These are phyloP conservation scores for Termitomyces eurrhizus DNA, from an alignment of 768 basidiomycete species.

Conservation along the genomic window DNA sequence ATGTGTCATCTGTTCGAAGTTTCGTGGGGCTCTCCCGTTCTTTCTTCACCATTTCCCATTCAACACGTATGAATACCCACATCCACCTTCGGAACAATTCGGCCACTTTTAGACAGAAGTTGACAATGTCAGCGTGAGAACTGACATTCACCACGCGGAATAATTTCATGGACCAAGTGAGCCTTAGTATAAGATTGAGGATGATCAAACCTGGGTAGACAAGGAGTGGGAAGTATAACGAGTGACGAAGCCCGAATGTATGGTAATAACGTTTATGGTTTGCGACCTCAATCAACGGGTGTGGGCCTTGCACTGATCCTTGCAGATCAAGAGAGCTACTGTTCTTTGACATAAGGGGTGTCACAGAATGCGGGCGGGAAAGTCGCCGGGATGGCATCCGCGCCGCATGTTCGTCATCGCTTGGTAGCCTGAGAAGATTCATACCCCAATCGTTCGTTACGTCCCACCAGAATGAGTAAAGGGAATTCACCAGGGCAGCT, in stretches of 20 bases:
- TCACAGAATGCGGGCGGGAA: slow-evolving; percentile 40
- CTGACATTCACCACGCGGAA: slow-evolving; percentile 80
- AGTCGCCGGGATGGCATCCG: slow-evolving; percentile 36
- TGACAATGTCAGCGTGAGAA: slow-evolving; percentile 73
- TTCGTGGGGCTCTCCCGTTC: slow-evolving; percentile 26
- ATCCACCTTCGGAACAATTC: slow-evolving; percentile 92
- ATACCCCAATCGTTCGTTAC: slow-evolving; percentile 98
- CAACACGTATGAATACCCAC: slow-evolving; percentile 96
- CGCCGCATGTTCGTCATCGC: slow-evolving; percentile 25
- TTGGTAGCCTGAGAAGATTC: slow-evolving; percentile 51
- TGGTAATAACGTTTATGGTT: slow-evolving; percentile 30
- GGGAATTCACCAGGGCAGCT: slow-evolving; percentile 80
- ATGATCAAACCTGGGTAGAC: slow-evolving; percentile 81
- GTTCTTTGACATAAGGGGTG: slow-evolving; percentile 21
- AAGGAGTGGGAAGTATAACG: slow-evolving; percentile 74
- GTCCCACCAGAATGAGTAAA: slow-evolving; percentile 99
- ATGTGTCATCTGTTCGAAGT: slow-evolving; percentile 26
- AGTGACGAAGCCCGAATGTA: slow-evolving; percentile 71
- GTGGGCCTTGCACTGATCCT: slow-evolving; percentile 2
- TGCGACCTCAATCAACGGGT: slow-evolving; percentile 3
- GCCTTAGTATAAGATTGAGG: slow-evolving; percentile 81
- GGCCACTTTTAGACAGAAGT: slow-evolving; percentile 88
- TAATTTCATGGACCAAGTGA: slow-evolving; percentile 93
- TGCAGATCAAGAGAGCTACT: slow-evolving; percentile 9
- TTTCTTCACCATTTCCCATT: slow-evolving; percentile 89